Base-by-base conservation (phyloP, 352 stramenopile genomes). In the Pythium sp. region DNA sequence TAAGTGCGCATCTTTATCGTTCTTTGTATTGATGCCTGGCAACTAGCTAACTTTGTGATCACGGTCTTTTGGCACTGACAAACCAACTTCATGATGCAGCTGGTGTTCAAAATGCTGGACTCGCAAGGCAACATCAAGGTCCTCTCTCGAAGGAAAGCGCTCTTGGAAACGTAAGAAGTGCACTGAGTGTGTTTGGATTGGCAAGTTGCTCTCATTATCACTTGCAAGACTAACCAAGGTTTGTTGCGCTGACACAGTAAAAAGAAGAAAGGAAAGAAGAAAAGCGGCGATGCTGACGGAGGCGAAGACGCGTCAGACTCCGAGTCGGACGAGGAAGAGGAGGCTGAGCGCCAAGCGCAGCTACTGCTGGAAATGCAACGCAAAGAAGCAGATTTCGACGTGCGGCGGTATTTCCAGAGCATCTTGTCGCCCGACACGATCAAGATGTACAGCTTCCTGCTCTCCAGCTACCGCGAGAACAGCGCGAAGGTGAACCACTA, bases 21-120 rank as follows among this genome's bases (percentile, higher is more conserved):
- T 15, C 18, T 43, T 54, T 9, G 7, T 54, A 60, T n/a, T 28
- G 7, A 43, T 38, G 58, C 26, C 15, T 8, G 49, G 24, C 46
- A 41, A 34, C 28, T 64, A 75, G 64, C 72, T 64, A 75, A 66
- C 72, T 12, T n/a, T 18, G 15, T 12, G n/a, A 8, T 58, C 12
- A 46, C 4, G 20, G 5, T 26, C 26, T 38, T 53, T 3, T 34
- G 24, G 55, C 49, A 1, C 15, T 61, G 20, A 61, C 28, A 61
- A 59, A n/a, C 55, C 54, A 46, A 30, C 8, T 46, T 43, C 2
- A 18, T 67, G 34, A n/a, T 55, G 8, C 64, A 95, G 87, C 78
- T 96, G 64, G 86, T 96, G 28, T 88, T 96, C 34, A 96, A 96
- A 71, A 84, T 93, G 58, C 73, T 96, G 5, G 88, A 96, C 62